Conservation (phyloP, 495 filamentous ascomycete species). For the Terfezia claveryi region DNA sequence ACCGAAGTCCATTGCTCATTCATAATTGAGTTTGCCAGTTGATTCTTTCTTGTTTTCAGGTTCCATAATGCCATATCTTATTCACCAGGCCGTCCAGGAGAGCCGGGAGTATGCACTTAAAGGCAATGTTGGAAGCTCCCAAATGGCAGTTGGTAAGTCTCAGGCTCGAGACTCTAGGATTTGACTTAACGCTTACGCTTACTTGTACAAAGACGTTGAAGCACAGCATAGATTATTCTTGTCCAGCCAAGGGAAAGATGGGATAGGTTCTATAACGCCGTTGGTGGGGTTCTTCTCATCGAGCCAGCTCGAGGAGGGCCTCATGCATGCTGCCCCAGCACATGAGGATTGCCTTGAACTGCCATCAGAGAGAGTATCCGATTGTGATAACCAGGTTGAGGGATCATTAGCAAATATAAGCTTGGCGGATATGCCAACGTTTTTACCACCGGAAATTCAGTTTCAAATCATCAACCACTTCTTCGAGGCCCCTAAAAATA, state of each 20-base stretch:
- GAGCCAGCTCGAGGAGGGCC: neutral
- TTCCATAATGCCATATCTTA: too few relatives aligned
- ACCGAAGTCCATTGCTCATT: too few relatives aligned
- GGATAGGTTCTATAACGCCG: neutral
- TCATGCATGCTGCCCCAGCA: neutral
- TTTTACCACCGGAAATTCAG: constrained; percentile 14
- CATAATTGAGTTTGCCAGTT: too few relatives aligned
- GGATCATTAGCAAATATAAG: too few relatives aligned
- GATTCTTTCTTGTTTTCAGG: too few relatives aligned
- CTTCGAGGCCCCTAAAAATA: neutral
- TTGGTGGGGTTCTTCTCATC: neutral
- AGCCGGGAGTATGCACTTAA: too few relatives aligned
- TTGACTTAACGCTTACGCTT: too few relatives aligned
- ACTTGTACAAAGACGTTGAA: neutral
- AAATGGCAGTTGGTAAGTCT: too few relatives aligned
- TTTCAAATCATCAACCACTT: constrained; percentile 10
- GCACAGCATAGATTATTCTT: neutral
- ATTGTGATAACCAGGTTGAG: neutral
- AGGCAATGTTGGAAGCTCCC: too few relatives aligned
- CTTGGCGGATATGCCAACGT: neutral
- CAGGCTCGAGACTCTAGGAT: too few relatives aligned
- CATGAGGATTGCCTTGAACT: neutral
- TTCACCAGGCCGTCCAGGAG: too few relatives aligned
- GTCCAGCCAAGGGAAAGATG: neutral
- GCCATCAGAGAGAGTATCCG: neutral